Conservation (phyloP, 148 eudicot genomes). For the Pouteria glomerata region DNA sequence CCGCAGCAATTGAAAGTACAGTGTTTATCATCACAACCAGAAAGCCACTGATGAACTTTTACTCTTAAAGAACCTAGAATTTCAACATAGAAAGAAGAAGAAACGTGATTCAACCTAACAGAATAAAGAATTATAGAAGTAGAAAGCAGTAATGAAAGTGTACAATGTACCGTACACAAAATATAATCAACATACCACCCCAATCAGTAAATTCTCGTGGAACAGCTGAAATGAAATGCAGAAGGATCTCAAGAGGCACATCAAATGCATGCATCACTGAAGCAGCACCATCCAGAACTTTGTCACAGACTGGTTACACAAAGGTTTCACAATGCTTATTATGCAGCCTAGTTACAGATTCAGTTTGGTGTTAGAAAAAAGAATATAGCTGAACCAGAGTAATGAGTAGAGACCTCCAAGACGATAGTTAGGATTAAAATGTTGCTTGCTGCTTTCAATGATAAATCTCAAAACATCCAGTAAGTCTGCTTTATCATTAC, state of each 20-base stretch:
- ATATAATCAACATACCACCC: constrained; percentile 51
- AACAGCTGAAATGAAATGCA: constrained; percentile 70
- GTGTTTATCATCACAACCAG: constrained; percentile 23
- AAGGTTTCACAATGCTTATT: constrained; percentile 11
- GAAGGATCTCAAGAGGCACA: constrained; percentile 65
- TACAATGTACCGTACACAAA: background rate
- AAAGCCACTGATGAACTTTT: constrained; percentile 63
- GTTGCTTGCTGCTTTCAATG: constrained; percentile 85
- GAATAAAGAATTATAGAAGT: constrained; percentile 4
- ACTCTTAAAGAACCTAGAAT: constrained; percentile 59
- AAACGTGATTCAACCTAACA: background rate
- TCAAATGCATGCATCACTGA: constrained; percentile 47
- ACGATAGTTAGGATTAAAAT: constrained; percentile 85
- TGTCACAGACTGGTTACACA: constrained; percentile 62
- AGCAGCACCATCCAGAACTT: constrained; percentile 58
- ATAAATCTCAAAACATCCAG: constrained; percentile 67
- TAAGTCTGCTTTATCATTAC: constrained; percentile 40
- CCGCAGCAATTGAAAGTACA: constrained; percentile 17
- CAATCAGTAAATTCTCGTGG: constrained; percentile 78
- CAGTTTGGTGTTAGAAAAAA: background rate
- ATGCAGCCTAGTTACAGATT: constrained; percentile 3
- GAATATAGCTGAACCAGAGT: background rate
- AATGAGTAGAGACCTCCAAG: constrained; percentile 46
- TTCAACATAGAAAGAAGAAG: constrained; percentile 1
- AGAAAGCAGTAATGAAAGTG: background rate